phyloP scores from a whole-genome alignment of 805 yeast genomes.

The Cyberlindnera xylosilytica region DNA sequence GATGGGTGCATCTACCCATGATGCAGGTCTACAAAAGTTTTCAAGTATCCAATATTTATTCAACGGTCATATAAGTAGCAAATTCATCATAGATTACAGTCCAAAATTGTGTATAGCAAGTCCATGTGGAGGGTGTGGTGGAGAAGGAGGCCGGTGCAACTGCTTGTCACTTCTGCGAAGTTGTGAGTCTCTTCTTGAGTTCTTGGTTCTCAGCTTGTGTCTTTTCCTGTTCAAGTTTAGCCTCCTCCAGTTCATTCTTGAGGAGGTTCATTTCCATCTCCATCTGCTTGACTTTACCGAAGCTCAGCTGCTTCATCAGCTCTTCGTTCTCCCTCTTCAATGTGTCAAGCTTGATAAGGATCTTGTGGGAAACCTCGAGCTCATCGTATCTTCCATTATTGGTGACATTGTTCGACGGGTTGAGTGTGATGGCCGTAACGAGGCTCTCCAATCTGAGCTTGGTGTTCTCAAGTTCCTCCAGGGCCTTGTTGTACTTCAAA shows the following conservation, averaged over 20 bases:
- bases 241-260: conserved; percentile 36
- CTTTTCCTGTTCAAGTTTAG: conserved; percentile 4
- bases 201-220: conserved; percentile 7
- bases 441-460: conserved; percentile 62
- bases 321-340: conserved; percentile 68
- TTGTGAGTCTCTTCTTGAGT: conserved; percentile 2
- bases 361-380: conserved; percentile 71
- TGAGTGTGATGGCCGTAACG: conserved; percentile 50
- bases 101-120: too few relatives aligned
- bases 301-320: conserved; percentile 66
- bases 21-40: too few relatives aligned
- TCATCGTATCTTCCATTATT: conserved; percentile 65
- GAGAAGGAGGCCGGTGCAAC: too few relatives aligned
- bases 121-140: too few relatives aligned
- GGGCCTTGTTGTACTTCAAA: conserved; percentile 42
- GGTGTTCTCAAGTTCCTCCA: conserved; percentile 55
- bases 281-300: conserved; percentile 71
- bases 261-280: conserved; percentile 65
- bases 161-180: background rate
- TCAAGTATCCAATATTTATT: too few relatives aligned
- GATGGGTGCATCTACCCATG: too few relatives aligned
- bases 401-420: conserved; percentile 45
- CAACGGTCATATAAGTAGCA: too few relatives aligned
- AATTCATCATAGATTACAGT: background rate
- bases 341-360: conserved; percentile 56